Percentiles rank a stretch among this genome's conserved stretches.
Evolutionary conservation across 192 early-diverging fungal genomes (phyloP).

Genomic region (Podila verticillata): DNA sequence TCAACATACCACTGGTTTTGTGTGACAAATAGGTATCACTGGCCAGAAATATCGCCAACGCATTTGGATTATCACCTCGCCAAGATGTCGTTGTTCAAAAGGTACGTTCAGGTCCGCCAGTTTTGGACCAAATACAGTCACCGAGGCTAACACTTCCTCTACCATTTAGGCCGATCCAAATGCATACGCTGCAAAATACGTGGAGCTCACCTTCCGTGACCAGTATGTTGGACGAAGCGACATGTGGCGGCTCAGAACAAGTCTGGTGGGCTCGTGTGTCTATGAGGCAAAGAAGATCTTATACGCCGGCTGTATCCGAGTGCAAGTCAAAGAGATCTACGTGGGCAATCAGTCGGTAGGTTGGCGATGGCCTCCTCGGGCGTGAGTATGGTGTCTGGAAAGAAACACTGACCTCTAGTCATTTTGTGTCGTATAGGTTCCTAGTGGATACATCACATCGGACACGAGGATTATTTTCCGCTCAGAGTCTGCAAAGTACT

Average conservation of each 20-base stretch:
- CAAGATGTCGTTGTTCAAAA: slow-evolving; percentile 70
- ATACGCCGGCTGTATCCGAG: slow-evolving; percentile 76
- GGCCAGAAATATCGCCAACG: slow-evolving; percentile 70
- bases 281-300: slow-evolving; percentile 81
- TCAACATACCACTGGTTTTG: slow-evolving; percentile 6
- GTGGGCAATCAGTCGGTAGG: slow-evolving; percentile 67
- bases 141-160: too few relatives aligned
- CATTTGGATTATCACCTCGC: slow-evolving; percentile 68
- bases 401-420: not conserved
- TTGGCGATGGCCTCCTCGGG: not conserved
- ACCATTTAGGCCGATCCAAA: slow-evolving; percentile 69
- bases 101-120: slow-evolving; percentile 37
- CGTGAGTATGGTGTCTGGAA: not conserved
- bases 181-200: slow-evolving; percentile 75
- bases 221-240: slow-evolving; percentile 93
- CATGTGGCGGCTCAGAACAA: slow-evolving; percentile 90
- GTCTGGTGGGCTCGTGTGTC: slow-evolving; percentile 73
- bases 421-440: slow-evolving; percentile 56
- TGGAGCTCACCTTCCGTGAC: slow-evolving; percentile 89
- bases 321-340: slow-evolving; percentile 84
- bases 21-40: slow-evolving; percentile 67
- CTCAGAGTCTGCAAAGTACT: slow-evolving; percentile 93
- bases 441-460: slow-evolving; percentile 81
- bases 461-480: slow-evolving; percentile 89
- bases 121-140: too few relatives aligned